phyloP scores from a whole-genome alignment of 129 eudicot genomes.

The Lactuca saligna region DNA sequence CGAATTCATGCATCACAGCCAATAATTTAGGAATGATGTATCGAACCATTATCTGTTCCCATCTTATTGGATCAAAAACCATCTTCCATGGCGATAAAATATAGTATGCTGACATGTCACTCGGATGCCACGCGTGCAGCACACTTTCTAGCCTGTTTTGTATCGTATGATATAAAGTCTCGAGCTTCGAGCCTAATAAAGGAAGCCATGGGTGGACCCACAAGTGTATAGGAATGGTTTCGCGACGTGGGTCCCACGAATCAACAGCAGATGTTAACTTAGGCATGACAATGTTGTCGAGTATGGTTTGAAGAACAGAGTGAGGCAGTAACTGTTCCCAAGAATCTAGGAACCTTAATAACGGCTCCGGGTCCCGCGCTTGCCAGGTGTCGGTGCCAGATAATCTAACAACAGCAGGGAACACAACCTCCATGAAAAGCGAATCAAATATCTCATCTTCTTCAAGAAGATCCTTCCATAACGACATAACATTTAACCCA shows the following conservation, averaged over 20 bases:
- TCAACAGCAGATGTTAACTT: conserved; percentile 68
- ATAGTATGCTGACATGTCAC: conserved; percentile 62
- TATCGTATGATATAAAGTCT: conserved; percentile 50
- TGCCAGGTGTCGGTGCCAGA: conserved; percentile 69
- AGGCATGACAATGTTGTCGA: conserved; percentile 62
- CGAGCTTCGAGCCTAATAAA: conserved; percentile 59
- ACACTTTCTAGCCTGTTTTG: conserved; percentile 55
- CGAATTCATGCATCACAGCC: conserved; percentile 57
- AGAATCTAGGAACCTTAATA: conserved; percentile 54
- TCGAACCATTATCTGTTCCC: conserved; percentile 80
- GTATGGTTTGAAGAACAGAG: conserved; percentile 51
- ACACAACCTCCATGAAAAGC: conserved; percentile 61
- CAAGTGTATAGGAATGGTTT: conserved; percentile 73
- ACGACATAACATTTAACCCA: conserved; percentile 27
- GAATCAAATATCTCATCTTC: conserved; percentile 39
- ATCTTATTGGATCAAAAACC: conserved; percentile 68
- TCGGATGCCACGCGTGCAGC: conserved; percentile 86
- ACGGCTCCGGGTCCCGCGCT: conserved; percentile 71
- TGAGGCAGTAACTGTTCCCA: conserved; percentile 64
- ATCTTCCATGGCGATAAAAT: conserved; percentile 80
- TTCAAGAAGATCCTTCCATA: conserved; percentile 51
- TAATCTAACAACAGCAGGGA: conserved; percentile 55
- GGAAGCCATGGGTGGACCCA: conserved; percentile 98
- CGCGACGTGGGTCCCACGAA: conserved; percentile 83
- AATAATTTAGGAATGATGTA: conserved; percentile 61